Evolutionary conservation across 495 filamentous ascomycete species (phyloP), one percentile per base, ranked within the genome.

Genomic region (Astrocystis sublimbata): DNA sequence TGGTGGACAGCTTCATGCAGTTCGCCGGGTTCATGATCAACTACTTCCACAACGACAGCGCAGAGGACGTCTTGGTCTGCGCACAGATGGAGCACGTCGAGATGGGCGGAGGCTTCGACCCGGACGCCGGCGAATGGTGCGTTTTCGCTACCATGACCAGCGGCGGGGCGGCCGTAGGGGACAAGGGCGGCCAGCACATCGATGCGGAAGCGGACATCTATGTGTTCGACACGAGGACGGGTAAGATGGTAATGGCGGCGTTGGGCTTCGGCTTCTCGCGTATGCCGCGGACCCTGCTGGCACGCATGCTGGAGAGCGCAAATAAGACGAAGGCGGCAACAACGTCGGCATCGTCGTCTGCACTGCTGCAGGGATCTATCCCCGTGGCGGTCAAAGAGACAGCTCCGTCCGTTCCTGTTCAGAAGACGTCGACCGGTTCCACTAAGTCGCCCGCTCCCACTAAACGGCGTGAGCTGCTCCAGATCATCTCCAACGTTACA

Each of bases 1-100:
- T 69, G 7, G 55, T 72, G 28, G 76, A 78, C 45, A 69, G 41
- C 4, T 76, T 76, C 49, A 71, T 79, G 26, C 73, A 78, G 60
- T 73, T 76, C 24, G 71, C 68, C 10, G 74, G 76, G 9, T 58
- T 78, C 10, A 62, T 73, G 8, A 67, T 74, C 21, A 78, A 77
- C 42, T 62, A 56, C 24, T 62, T 62, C 42, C 30, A 62, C 12
- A 55, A 62, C 65, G 63, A 33, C 62, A 67, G 59, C n/a, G 55
- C 41, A 1, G 71, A 74, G 9, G 69, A 76, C 17, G 69, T 75
- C 19, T 64, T 65, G 36, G 70, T 76, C 53, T 71, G 58, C 15
- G 38, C 23, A 8, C 47, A 57, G 2, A 58, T 58, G 9, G 64
- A 58, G 21, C 61, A 62, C 45, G 53, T 71, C 42, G 62, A 65